These are phyloP conservation scores for Trichocladium uniseriatum DNA, from an alignment of 495 filamentous ascomycete species.

Conservation along the genomic window DNA sequence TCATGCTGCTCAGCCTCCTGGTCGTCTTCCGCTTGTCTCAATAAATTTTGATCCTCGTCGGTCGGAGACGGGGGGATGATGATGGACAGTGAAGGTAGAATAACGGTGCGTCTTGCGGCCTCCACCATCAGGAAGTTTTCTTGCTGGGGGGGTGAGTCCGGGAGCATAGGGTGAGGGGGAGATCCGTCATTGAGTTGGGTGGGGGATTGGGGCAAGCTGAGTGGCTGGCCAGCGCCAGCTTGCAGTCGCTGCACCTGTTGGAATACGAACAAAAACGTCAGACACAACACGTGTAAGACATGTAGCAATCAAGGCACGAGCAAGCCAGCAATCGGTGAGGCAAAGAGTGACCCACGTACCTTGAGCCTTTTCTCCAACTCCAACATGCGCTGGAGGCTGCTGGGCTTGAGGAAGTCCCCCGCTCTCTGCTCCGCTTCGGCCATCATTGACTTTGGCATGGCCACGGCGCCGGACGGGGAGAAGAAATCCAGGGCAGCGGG, in stretches of 20 bases:
- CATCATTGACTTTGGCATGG: slow-evolving; percentile 20
- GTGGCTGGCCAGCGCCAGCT: slow-evolving; percentile 6
- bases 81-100: slow-evolving; percentile 34
- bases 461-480: slow-evolving; percentile 14
- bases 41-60: neutral
- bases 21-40: neutral
- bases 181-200: slow-evolving; percentile 8
- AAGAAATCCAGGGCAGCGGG: slow-evolving; percentile 19
- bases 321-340: slow-evolving; percentile 6
- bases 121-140: slow-evolving; percentile 34
- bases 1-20: neutral
- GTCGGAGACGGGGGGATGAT: slow-evolving; percentile 29
- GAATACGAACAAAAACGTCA: slow-evolving; percentile 16
- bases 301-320: slow-evolving; percentile 13
- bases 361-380: slow-evolving; percentile 45
- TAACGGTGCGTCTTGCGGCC: slow-evolving; percentile 30
- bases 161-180: slow-evolving; percentile 17
- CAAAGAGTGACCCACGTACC: slow-evolving; percentile 28
- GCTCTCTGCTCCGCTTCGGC: slow-evolving; percentile 17
- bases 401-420: slow-evolving; percentile 28
- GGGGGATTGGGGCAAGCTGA: slow-evolving; percentile 12
- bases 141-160: slow-evolving; percentile 18
- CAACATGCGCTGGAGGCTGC: slow-evolving; percentile 41
- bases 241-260: slow-evolving; percentile 20
- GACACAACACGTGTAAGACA: slow-evolving; percentile 21